Conservation (phyloP, 2,329 filamentous ascomycete genomes). For the Simplicillium aogashimaense region DNA sequence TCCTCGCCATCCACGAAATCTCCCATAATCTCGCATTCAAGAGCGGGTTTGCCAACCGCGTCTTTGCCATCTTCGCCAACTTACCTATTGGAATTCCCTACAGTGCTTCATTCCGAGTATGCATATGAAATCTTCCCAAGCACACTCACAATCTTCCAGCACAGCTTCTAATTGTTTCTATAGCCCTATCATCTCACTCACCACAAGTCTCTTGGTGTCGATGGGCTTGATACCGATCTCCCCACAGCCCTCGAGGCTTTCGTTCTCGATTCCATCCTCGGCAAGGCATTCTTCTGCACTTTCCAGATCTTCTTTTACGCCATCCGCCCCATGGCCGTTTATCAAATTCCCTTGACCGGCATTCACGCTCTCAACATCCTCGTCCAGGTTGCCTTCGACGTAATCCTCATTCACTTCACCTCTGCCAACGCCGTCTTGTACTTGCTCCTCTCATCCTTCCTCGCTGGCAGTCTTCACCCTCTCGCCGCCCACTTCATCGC, state of each 20-base stretch:
- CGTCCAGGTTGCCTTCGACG: slow-evolving; percentile 71
- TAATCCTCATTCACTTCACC: slow-evolving; percentile 49
- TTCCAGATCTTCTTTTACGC: slow-evolving; percentile 99
- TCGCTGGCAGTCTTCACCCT: slow-evolving; percentile 88
- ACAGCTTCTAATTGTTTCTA: slow-evolving; percentile 10
- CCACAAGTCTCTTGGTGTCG: slow-evolving; percentile 95
- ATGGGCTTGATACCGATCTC: slow-evolving; percentile 91
- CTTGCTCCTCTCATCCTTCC: slow-evolving; percentile 79
- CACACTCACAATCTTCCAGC: not conserved
- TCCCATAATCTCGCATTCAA: slow-evolving; percentile 94
- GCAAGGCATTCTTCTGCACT: slow-evolving; percentile 98
- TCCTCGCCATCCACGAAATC: slow-evolving; percentile 97
- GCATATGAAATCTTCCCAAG: slow-evolving; percentile 17
- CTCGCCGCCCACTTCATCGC: slow-evolving; percentile 97
- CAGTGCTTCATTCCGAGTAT: slow-evolving; percentile 83
- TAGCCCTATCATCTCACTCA: slow-evolving; percentile 96
- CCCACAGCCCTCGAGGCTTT: slow-evolving; percentile 85
- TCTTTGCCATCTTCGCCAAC: slow-evolving; percentile 90
- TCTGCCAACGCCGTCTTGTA: slow-evolving; percentile 65
- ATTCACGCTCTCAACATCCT: slow-evolving; percentile 76
- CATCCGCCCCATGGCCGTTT: slow-evolving; percentile 87
- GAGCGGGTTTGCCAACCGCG: slow-evolving; percentile 66
- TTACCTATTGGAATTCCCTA: slow-evolving; percentile 93
- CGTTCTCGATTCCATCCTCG: slow-evolving; percentile 87
- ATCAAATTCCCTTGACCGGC: slow-evolving; percentile 76